phyloP scores from a whole-genome alignment of 1,284 basidiomycete genomes.

The Trichosporon sp. region DNA sequence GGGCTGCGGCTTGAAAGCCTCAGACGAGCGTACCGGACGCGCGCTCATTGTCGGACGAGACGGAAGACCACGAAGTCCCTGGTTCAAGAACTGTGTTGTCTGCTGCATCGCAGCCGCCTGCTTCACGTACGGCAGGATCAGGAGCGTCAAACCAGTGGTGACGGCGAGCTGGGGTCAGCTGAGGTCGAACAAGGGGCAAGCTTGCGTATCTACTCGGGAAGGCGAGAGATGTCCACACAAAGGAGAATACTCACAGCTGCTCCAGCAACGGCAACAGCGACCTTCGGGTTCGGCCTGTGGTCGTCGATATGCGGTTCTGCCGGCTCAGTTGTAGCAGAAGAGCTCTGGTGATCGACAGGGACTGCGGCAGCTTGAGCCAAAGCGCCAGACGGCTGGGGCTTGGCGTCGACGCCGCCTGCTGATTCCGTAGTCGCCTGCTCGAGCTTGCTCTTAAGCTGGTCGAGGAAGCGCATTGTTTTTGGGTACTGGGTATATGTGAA shows the following conservation, averaged over 20 bases:
- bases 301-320: constrained; percentile 12
- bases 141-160: constrained; percentile 43
- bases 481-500: not conserved
- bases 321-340: not conserved
- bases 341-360: not conserved
- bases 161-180: constrained; percentile 41
- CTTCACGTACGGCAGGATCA: constrained; percentile 44
- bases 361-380: not conserved
- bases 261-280: constrained; percentile 48
- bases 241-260: constrained; percentile 37
- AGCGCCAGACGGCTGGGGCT: not conserved
- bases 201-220: too few species aligned
- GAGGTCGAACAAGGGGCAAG: too few species aligned
- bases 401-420: not conserved
- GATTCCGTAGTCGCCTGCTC: not conserved
- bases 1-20: not conserved
- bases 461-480: constrained; percentile 10
- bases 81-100: constrained; percentile 36
- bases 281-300: constrained; percentile 41
- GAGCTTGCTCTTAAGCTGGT: not conserved
- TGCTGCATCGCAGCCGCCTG: constrained; percentile 40
- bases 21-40: not conserved
- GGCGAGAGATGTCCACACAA: too few species aligned
- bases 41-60: not conserved
- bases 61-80: not conserved